Evolutionary conservation across 1,139 yeast genomes (phyloP), one percentile per base, ranked within the genome.

Genomic region (Nakaseomyces glabratus): DNA sequence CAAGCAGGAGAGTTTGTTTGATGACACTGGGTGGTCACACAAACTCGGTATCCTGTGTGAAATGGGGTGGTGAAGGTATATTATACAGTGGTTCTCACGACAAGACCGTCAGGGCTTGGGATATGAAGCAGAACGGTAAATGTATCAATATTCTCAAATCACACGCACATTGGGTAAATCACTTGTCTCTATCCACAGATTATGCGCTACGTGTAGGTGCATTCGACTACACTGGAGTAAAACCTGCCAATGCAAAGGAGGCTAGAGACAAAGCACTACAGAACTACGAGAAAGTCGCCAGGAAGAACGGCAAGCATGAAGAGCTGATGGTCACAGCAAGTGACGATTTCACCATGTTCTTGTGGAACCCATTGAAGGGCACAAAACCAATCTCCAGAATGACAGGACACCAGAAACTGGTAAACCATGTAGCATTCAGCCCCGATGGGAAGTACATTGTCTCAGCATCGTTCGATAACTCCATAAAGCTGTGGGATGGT

Each of bases 91-190:
- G 86, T 2, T 86, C 97, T 6, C 98, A 90, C 54, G 99, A 90
- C 59, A 90, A 86, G 57, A 82, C 96, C 3, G 81, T 90, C 46
- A 80, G 80, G 57, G 84, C 84, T 1, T 90, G 99, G 99, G 93
- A 84, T 52, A 67, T 78, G 35, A 79, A 80, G 14, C 70, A 71
- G 29, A 49, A 45, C 31, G 96, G 96, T 15, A 76, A 74, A 48
- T 74, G 94, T 48, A 68, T 84, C 28, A 86, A 82, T 52, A 77
- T 84, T 1, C 64, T 90, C 44, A 78, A 77, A 56, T 73, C 93
- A 31, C 99, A 90, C 57, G 97, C 94, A 2, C 98, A 93, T 60
- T 90, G 99, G 97, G 93, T 90, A 34, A 90, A 90, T 57, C 97
- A 90, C 60, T 67, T 90, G 44, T 82, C 96, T 0, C 65, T 90